Percentiles rank a stretch among this genome's conserved stretches.
These are phyloP conservation scores for Pythium rhizo-oryzae DNA, from an alignment of 352 stramenopile genomes.

Conservation along the genomic window DNA sequence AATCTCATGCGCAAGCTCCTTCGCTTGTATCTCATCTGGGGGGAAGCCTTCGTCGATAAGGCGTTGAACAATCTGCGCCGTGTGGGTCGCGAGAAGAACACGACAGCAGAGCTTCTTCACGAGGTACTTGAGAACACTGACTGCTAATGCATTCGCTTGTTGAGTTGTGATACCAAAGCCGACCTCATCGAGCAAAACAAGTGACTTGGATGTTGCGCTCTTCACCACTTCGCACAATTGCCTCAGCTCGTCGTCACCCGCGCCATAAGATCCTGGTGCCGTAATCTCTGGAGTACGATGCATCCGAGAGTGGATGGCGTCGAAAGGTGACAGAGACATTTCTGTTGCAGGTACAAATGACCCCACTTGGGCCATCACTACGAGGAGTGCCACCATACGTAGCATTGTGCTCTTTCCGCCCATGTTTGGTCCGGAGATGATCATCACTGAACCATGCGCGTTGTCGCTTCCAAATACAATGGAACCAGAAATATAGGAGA, in stretches of 20 bases:
- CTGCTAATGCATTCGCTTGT: conserved; percentile 34
- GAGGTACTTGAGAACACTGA: conserved; percentile 33
- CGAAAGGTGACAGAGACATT: conserved; percentile 50
- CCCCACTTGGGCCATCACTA: conserved; percentile 72
- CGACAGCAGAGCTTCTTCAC: conserved; percentile 32
- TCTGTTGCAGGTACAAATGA: conserved; percentile 54
- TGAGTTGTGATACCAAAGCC: conserved; percentile 39
- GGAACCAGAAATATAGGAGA: conserved; percentile 38
- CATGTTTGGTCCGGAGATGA: conserved; percentile 88
- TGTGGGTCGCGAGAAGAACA: conserved; percentile 48
- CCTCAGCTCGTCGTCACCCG: conserved; percentile 29
- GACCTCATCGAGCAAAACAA: conserved; percentile 53
- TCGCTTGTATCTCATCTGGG: background rate
- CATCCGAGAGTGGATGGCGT: conserved; percentile 76
- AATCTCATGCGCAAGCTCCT: conserved; percentile 14
- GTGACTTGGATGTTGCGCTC: conserved; percentile 31
- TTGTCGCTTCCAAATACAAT: conserved; percentile 16
- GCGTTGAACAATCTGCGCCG: conserved; percentile 27
- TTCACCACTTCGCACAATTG: conserved; percentile 35
- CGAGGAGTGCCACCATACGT: conserved; percentile 57
- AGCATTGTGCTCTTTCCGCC: conserved; percentile 79
- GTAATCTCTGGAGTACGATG: conserved; percentile 26
- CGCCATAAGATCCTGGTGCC: conserved; percentile 11
- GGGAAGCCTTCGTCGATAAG: conserved; percentile 1
- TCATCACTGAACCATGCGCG: conserved; percentile 24